These are phyloP conservation scores for Solanum peruvianum DNA, from an alignment of 257 asterid genomes.

Conservation along the genomic window DNA sequence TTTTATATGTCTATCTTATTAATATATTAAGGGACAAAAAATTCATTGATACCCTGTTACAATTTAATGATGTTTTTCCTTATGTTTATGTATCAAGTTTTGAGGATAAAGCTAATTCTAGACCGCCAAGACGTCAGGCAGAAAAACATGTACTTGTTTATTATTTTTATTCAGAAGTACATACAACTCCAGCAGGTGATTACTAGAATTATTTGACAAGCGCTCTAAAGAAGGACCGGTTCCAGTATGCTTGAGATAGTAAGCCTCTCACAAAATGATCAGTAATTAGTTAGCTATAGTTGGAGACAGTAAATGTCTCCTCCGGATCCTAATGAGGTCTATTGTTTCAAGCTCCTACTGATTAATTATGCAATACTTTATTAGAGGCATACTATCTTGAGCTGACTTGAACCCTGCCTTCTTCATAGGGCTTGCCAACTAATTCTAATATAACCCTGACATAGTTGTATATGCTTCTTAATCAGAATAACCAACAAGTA, in stretches of 20 bases:
- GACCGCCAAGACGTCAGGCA: not conserved
- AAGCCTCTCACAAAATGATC: conserved; percentile 16
- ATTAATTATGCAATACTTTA: conserved; percentile 3
- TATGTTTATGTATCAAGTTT: not conserved
- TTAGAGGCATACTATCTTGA: conserved; percentile 4
- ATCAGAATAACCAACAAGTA: conserved; percentile 25
- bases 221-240: not conserved
- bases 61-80: not conserved
- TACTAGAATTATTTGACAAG: no score
- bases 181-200: no score
- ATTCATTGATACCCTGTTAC: not conserved
- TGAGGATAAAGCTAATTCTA: not conserved
- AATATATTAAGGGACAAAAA: not conserved
- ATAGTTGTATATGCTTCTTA: conserved; percentile 7
- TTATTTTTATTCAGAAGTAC: no score
- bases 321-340: not conserved
- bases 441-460: conserved; percentile 15
- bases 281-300: conserved; percentile 1
- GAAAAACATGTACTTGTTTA: conserved; percentile 1
- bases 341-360: not conserved
- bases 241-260: conserved; percentile 10
- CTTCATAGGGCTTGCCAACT: conserved; percentile 17
- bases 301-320: not conserved
- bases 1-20: not conserved
- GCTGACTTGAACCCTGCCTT: conserved; percentile 15